Base-by-base conservation (phyloP, 75 land plant species). In the Selaginella tamariscina region DNA sequence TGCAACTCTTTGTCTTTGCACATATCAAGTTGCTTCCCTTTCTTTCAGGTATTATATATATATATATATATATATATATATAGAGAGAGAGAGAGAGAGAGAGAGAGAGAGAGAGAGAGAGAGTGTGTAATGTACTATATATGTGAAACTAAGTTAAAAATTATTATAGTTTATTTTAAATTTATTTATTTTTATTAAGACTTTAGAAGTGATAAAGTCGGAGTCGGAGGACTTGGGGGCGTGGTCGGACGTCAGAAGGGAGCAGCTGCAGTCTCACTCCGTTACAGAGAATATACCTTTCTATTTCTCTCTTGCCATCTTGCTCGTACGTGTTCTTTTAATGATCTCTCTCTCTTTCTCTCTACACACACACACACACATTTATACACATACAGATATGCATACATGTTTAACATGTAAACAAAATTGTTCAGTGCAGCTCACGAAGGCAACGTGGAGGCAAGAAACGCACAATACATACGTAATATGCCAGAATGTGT, bases 181-280 rank as follows among this genome's bases (percentile, higher is more conserved):
- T n/a, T n/a, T n/a, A n/a, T n/a, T n/a, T n/a, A n/a, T n/a, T n/a
- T n/a, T n/a, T n/a, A n/a, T n/a, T n/a, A 70, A 89, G 95, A 82
- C 27, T 21, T 82, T 1, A 78, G 60, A 62, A 79, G 79, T 5
- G 95, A 87, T 26, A 89, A 78, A 71, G 80, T 80, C 29, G 78
- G 70, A 1, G 73, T 79, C 0, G 85, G 85, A n/a, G 91, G 91
- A 0, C 71, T 75, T 49, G 87, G 95, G 9, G 81, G 81, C n/a
- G 56, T 86, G 1, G 75, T 87, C 0, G 77, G 95, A 20, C 80
- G 87, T 64, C 89, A 84, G 72, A 89, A 89, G 72, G 95, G 95
- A 30, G 95, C 90, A 1, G 87, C 85, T 0, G 87, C 85, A 1
- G 74, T 89, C 44, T 32, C 77, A 29, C 67, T 87, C 65, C 66